Percentiles rank a stretch among this genome's conserved stretches.
Conservation (phyloP, 441 rosid genomes). For the Syzygium malaccense region DNA sequence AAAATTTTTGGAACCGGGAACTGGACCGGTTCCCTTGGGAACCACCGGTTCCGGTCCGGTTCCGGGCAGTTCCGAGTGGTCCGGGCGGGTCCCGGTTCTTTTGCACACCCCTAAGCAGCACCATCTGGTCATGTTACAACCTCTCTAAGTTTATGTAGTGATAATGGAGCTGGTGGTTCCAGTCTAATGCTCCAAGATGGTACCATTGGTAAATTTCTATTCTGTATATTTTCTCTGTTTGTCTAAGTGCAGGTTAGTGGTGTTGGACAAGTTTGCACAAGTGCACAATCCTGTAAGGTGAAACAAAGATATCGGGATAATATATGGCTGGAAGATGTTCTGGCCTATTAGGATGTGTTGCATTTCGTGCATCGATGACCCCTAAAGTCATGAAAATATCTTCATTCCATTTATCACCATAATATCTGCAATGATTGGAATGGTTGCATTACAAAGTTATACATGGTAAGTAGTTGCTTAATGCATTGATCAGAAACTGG, state of each 20-base stretch:
- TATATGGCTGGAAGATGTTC: not conserved
- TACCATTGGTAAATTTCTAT: conserved; percentile 21
- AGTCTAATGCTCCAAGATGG: conserved; percentile 11
- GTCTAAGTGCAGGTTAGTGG: not conserved
- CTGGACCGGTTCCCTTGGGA: too few species aligned
- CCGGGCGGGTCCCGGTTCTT: too few species aligned
- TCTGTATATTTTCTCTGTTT: not conserved
- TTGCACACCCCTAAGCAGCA: too few species aligned
- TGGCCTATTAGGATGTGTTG: not conserved
- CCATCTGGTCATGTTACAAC: conserved; percentile 20
- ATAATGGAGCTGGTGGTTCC: conserved; percentile 15
- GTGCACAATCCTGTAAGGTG: not conserved
- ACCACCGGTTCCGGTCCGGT: too few species aligned
- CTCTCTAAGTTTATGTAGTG: conserved; percentile 6
- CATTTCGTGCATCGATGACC: not conserved
- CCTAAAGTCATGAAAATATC: not conserved
- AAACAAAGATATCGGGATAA: not conserved
- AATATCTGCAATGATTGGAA: not conserved
- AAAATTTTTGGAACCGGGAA: too few species aligned
- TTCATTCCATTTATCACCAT: not conserved
- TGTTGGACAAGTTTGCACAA: not conserved
- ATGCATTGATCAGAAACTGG: conserved; percentile 31
- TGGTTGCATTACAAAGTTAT: not conserved
- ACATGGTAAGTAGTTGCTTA: conserved; percentile 1
- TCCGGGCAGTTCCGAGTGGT: too few species aligned